Percentiles rank a stretch among this genome's conserved stretches.
phyloP scores from a whole-genome alignment of 169 alveolate species.

The Eimeria brunetti region DNA sequence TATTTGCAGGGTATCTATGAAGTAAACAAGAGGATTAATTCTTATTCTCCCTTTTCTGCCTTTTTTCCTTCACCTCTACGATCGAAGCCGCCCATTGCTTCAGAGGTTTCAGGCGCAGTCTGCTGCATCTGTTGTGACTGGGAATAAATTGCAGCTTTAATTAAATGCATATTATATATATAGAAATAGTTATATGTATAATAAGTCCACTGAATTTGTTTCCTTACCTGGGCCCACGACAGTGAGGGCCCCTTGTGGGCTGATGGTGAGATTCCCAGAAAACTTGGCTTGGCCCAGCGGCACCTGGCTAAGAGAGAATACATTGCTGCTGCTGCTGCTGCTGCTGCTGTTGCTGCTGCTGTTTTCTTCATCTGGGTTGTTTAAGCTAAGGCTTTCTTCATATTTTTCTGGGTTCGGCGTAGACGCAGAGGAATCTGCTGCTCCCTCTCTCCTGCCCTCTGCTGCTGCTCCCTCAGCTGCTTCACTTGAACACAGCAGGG shows the following conservation, averaged over 20 bases:
- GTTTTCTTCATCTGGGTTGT: neutral
- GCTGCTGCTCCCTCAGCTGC: neutral
- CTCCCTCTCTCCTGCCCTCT: neutral
- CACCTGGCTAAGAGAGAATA: neutral
- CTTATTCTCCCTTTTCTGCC: neutral
- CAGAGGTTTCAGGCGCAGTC: too few relatives aligned
- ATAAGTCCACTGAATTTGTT: neutral
- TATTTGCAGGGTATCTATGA: too few relatives aligned
- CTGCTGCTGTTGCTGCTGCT: neutral
- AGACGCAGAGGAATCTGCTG: neutral
- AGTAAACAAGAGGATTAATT: too few relatives aligned
- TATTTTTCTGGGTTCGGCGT: neutral
- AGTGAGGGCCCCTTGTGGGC: conserved; percentile 13
- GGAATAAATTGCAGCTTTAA: too few relatives aligned
- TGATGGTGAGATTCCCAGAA: neutral
- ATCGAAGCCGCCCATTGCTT: too few relatives aligned
- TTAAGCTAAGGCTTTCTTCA: neutral
- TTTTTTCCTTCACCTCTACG: neutral
- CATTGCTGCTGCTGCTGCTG: neutral
- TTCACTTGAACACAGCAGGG: neutral
- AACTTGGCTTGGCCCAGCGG: conserved; percentile 25
- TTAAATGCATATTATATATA: too few relatives aligned
- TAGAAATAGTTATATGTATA: too few relatives aligned
- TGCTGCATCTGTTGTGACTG: too few relatives aligned
- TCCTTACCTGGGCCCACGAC: conserved; percentile 56